Evolutionary conservation across 2,329 filamentous ascomycete genomes (phyloP), one percentile per base, ranked within the genome.

Genomic region (Colletotrichum aenigma): DNA sequence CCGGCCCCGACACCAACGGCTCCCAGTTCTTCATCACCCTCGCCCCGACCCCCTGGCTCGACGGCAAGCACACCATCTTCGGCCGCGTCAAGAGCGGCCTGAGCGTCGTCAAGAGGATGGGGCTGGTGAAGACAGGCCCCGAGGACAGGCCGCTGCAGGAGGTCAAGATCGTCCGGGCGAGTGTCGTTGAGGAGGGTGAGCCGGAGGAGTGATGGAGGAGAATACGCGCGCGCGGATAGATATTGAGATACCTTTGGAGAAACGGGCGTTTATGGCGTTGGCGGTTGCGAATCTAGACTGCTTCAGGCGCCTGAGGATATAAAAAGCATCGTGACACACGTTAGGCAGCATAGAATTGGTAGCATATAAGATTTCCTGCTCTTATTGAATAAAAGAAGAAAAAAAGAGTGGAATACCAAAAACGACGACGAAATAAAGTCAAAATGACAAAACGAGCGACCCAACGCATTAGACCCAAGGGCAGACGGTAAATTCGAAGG

Each of bases 41-140:
- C 38, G 96, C 96, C 9, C 96, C 96, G 6, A 96, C 97, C 18
- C 97, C 97, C 1, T 98, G 96, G 96, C 86, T 99, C 75, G 97
- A 99, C 85, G 96, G 96, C 26, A 98, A 98, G 85, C 96, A 99
- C 84, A 98, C 96, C 13, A 97, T 99, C 79, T 99, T 99, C 83
- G 97, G 97, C 1, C 88, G 96, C 70, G 96, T 99, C 52, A 96
- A 94, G 87, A 91, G 86, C 70, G 97, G 97, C 0, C 92, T 98
- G 90, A 88, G 90, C 72, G 89, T 96, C n/a, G 93, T 98, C 32
- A 93, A 95, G 87, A 90, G 95, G 78, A 94, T 99, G 91, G 97
- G 96, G 0, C 83, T 97, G 74, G 95, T 98, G 66, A 95, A 94
- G 87, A 98, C 96, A 1, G 95, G 92, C 28, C 86, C 87, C 9